Percentiles rank a stretch among this genome's conserved stretches.
Conservation (phyloP, 192 early-diverging fungal species). For the Podila epicladia region DNA sequence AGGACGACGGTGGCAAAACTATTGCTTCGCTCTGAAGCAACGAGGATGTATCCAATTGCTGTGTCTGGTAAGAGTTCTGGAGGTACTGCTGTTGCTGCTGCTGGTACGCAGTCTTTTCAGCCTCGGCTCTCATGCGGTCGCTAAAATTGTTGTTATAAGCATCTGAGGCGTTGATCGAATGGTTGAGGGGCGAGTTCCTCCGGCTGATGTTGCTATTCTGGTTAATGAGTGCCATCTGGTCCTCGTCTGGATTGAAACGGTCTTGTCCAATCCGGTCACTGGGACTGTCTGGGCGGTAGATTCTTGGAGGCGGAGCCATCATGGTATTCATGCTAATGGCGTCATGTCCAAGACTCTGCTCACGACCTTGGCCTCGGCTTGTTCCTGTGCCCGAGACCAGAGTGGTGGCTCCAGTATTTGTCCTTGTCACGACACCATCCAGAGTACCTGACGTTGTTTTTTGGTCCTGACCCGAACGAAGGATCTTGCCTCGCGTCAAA, state of each 20-base stretch:
- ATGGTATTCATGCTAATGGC: constrained; percentile 2
- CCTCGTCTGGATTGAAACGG: constrained; percentile 37
- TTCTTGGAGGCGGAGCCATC: constrained; percentile 2
- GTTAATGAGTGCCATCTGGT: constrained; percentile 16
- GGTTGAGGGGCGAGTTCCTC: constrained; percentile 9
- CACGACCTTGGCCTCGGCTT: background rate
- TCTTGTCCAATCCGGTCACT: constrained; percentile 44
- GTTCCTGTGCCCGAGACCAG: background rate
- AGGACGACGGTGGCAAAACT: constrained; percentile 20
- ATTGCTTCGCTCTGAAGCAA: constrained; percentile 25
- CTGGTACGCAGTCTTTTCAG: constrained; percentile 10
- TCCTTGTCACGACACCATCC: constrained; percentile 25
- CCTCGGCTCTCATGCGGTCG: background rate
- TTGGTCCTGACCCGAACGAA: constrained; percentile 27
- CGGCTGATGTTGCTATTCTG: constrained; percentile 4
- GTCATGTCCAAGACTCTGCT: background rate
- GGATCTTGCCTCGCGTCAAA: constrained; percentile 20
- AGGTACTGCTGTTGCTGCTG: constrained; percentile 10
- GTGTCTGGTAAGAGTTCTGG: background rate
- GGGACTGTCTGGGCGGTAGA: constrained; percentile 22
- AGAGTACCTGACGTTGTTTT: constrained; percentile 37
- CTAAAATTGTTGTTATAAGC: background rate
- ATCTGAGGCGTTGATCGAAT: background rate
- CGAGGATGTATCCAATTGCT: background rate
- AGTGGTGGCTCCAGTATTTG: background rate